A percentile compares a stretch with the other conserved stretches of the same genome.
These are phyloP conservation scores for Triticum urartu DNA, from an alignment of 176 grass and related monocot genomes.

Conservation along the genomic window DNA sequence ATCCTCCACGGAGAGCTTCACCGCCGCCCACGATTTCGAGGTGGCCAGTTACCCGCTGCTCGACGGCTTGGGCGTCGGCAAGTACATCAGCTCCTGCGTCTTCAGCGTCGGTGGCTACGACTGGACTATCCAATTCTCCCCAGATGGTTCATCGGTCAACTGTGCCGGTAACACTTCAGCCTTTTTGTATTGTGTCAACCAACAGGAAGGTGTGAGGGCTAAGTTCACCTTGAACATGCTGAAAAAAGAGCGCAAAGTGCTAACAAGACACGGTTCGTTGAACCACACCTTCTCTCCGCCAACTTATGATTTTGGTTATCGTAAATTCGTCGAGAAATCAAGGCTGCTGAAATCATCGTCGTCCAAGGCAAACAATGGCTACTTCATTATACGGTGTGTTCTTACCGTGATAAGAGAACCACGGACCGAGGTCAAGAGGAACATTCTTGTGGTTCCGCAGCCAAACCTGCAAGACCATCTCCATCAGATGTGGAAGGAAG, in stretches of 20 bases:
- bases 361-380: background rate
- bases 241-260: background rate
- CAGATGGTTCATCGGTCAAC: too few relatives aligned
- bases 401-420: background rate
- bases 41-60: too few relatives aligned
- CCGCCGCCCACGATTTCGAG: too few relatives aligned
- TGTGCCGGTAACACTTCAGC: background rate
- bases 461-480: background rate
- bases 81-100: too few relatives aligned
- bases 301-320: background rate
- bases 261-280: background rate
- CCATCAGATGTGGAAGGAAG: background rate
- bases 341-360: background rate
- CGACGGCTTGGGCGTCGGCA: too few relatives aligned
- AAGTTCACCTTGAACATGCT: background rate
- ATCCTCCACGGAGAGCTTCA: too few relatives aligned
- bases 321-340: background rate
- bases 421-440: background rate
- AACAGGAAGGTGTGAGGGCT: background rate
- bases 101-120: too few relatives aligned
- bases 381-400: background rate
- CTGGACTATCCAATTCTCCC: too few relatives aligned
- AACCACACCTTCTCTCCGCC: background rate
- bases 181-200: background rate
- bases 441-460: background rate